Conservation (phyloP, 768 basidiomycete genomes). For the Xanthoconium purpureum region DNA sequence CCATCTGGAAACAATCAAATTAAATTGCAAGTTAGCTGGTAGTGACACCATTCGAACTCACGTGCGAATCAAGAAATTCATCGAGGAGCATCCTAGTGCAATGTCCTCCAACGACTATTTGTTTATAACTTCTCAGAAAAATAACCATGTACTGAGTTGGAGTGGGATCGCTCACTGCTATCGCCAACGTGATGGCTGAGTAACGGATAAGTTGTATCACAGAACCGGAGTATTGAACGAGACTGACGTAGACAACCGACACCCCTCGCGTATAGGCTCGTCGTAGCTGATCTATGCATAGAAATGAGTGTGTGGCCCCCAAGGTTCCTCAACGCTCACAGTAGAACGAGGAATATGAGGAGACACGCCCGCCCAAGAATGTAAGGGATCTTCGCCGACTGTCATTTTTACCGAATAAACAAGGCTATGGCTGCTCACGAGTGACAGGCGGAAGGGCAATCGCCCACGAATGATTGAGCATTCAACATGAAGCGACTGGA, state of each 20-base stretch:
- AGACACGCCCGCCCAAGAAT: conserved; percentile 13
- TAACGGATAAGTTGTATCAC: neutral
- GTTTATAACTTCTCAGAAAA: neutral
- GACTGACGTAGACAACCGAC: conserved; percentile 15
- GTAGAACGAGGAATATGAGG: conserved; percentile 6
- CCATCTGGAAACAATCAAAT: too few relatives aligned
- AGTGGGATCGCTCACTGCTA: conserved; percentile 2
- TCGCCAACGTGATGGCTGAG: conserved; percentile 1
- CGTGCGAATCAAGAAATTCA: conserved; percentile 25
- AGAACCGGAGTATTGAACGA: neutral
- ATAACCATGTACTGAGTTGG: too few relatives aligned
- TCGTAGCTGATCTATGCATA: conserved; percentile 1
- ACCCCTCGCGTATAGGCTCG: neutral
- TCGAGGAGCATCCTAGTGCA: conserved; percentile 19
- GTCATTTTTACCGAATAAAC: neutral
- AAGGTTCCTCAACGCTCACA: conserved; percentile 6
- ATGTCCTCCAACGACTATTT: conserved; percentile 3
- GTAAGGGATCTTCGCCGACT: conserved; percentile 18
- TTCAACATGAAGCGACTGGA: conserved; percentile 17
- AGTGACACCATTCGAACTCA: conserved; percentile 1
- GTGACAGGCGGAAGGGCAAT: conserved; percentile 12
- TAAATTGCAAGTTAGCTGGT: too few relatives aligned
- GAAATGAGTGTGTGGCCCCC: neutral
- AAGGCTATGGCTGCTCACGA: conserved; percentile 16
- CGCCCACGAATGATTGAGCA: conserved; percentile 10